phyloP scores from a whole-genome alignment of 805 yeast species.

The Spathaspora arborariae region DNA sequence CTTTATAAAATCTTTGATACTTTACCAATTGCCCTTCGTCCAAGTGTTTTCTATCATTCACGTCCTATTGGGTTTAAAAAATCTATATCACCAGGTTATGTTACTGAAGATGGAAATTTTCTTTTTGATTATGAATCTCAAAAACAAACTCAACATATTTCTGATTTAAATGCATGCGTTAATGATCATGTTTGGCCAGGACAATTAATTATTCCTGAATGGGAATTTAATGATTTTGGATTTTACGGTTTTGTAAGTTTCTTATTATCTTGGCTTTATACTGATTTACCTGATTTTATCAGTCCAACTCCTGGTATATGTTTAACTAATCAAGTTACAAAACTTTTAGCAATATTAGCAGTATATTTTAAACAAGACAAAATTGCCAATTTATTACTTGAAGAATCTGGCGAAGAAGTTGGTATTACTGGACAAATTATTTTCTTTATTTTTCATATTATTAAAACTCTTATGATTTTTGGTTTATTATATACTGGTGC shows the following conservation, averaged over 20 bases:
- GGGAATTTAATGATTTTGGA: slow-evolving; percentile 49
- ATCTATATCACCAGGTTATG: slow-evolving; percentile 67
- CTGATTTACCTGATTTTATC: slow-evolving; percentile 85
- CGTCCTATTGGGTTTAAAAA: slow-evolving; percentile 63
- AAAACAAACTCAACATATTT: slow-evolving; percentile 40
- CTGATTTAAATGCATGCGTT: slow-evolving; percentile 46
- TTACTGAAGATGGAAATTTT: slow-evolving; percentile 80
- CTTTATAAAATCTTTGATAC: slow-evolving; percentile 58
- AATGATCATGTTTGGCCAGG: slow-evolving; percentile 79
- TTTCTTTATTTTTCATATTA: slow-evolving; percentile 68
- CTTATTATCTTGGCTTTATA: slow-evolving; percentile 74
- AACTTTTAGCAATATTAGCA: slow-evolving; percentile 18
- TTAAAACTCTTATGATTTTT: slow-evolving; percentile 58
- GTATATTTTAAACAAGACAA: slow-evolving; percentile 33
- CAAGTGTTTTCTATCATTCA: slow-evolving; percentile 66
- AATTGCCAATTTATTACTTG: slow-evolving; percentile 44
- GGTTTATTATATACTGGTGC: slow-evolving; percentile 63
- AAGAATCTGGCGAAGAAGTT: slow-evolving; percentile 43
- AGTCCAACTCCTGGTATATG: slow-evolving; percentile 93
- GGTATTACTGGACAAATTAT: slow-evolving; percentile 51
- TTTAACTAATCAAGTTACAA: slow-evolving; percentile 56
- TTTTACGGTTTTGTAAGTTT: slow-evolving; percentile 36
- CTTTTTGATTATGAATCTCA: slow-evolving; percentile 62
- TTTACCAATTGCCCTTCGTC: slow-evolving; percentile 75
- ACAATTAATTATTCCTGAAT: slow-evolving; percentile 75